Base-by-base conservation (phyloP, 306 rosid species). In the Acacia crassicarpa region DNA sequence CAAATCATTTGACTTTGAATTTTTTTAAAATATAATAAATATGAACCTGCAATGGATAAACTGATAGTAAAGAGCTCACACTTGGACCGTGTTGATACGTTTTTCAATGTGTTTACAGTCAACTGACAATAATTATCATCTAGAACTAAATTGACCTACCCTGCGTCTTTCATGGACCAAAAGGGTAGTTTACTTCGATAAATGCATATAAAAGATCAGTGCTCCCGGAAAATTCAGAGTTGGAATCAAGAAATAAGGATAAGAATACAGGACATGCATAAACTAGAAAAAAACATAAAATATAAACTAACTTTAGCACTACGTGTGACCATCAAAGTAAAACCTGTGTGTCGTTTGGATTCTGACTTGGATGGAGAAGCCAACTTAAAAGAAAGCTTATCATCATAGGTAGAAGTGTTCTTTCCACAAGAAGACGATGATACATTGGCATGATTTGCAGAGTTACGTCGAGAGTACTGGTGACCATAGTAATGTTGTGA, bases 391-490 rank as follows among this genome's bases (percentile, higher is more conserved):
- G 91, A 77, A 48, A 86, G 89, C 32, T 77, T 87, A 59, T 93
- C 92, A 41, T 92, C 92, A 19, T 53, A 84, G 6, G 82, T 72
- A 61, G 91, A 62, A 67, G 83, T 72, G 6, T 86, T 90, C 81
- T 92, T 96, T 46, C 90, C 92, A 44, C 87, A 88, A 65, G 98
- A 92, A 75, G 90, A 86, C 46, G 97, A 88, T 67, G 94, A 88
- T 67, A 93, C 83, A 80, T 66, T 88, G 44, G 89, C 88, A 79
- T 84, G 90, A 86, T 89, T 91, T 61, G 82, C 65, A 13, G 90
- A 85, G 88, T 86, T 90, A 46, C 97, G 97, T 23, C 97, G 91
- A 75, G 94, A 90, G 84, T 96, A 96, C 46, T 94, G 97, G 83
- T 96, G 94, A 23, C 87, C 92, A 84, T 90, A 92, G 88, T 88